phyloP scores from a whole-genome alignment of 2,329 filamentous ascomycete species.

The Colletotrichum sp. region DNA sequence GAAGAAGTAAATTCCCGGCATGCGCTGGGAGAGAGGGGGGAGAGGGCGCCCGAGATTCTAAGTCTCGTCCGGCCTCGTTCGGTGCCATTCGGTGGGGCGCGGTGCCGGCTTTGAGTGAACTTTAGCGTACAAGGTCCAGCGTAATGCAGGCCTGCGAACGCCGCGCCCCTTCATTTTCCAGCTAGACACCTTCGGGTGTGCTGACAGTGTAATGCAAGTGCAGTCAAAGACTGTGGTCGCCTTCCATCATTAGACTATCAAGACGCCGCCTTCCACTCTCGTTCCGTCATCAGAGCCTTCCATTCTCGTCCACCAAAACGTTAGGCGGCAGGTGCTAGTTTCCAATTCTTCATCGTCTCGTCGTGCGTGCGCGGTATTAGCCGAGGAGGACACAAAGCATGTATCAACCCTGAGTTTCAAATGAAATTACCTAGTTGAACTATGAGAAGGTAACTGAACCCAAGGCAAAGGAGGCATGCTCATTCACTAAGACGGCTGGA shows the following conservation, averaged over 20 bases:
- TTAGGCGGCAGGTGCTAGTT: not conserved
- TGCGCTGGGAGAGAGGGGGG: not conserved
- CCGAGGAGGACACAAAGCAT: no score
- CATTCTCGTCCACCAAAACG: no score
- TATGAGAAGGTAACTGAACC: not conserved
- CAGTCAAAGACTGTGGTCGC: not conserved
- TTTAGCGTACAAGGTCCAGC: not conserved
- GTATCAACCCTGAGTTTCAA: not conserved
- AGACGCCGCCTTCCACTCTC: not conserved
- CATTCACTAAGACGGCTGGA: no score
- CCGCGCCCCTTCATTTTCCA: not conserved
- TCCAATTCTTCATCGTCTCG: not conserved
- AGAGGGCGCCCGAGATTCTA: not conserved
- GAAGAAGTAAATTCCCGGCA: not conserved
- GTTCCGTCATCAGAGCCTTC: not conserved
- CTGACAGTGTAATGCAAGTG: not conserved
- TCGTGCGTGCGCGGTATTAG: not conserved
- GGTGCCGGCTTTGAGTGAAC: not conserved
- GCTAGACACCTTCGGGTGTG: not conserved
- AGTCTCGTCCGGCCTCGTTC: not conserved
- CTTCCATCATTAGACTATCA: not conserved
- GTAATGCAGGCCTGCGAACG: not conserved
- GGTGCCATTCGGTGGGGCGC: not conserved
- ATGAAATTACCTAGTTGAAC: not conserved
- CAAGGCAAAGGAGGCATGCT: not conserved